phyloP scores from a whole-genome alignment of 2,329 filamentous ascomycete genomes.

The Endocalyx cinctus region DNA sequence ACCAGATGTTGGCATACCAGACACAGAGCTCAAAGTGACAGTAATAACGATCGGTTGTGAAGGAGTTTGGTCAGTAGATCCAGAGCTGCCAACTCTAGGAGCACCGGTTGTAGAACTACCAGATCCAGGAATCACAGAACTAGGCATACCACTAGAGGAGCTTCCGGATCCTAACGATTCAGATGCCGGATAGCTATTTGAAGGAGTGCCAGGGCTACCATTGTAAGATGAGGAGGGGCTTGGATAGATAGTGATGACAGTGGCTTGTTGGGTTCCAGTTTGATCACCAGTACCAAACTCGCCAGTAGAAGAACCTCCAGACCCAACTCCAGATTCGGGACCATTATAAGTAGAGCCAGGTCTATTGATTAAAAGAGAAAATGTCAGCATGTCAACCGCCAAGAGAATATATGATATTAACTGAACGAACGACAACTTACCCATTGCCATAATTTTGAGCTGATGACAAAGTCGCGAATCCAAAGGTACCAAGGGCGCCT shows the following conservation, averaged over 20 bases:
- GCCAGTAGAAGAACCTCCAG: not conserved
- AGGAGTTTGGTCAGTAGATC: not conserved
- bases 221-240: no score
- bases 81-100: not conserved
- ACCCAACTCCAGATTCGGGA: not conserved
- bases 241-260: no score
- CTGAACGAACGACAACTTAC: conserved; percentile 13
- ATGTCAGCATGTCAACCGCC: not conserved
- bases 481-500: conserved; percentile 18
- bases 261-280: no score
- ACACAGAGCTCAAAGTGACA: not conserved
- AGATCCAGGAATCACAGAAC: not conserved
- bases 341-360: no score
- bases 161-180: not conserved
- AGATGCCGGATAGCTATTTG: no score
- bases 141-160: not conserved
- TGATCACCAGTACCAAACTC: not conserved
- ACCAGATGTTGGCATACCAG: conserved; percentile 1
- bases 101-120: not conserved
- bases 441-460: conserved; percentile 21
- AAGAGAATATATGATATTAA: not conserved
- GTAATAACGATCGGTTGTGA: not conserved
- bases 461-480: conserved; percentile 18
- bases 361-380: no score
- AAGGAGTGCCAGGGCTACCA: no score